Evolutionary conservation across 306 rosid genomes (phyloP).

Genomic region (Inga laurina): DNA sequence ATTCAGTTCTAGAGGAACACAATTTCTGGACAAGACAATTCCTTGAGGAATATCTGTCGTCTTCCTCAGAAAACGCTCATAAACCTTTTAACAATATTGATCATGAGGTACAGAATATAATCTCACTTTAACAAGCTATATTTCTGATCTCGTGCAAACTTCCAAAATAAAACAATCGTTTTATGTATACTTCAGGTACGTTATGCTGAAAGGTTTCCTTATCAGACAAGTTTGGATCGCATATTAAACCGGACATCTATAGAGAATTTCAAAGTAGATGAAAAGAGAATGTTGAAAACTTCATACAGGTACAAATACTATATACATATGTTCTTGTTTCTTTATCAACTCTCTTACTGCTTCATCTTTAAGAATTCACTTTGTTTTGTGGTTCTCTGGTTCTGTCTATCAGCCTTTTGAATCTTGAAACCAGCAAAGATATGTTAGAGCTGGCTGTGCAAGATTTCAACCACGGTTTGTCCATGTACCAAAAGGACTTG

Average conservation of each 20-base stretch:
- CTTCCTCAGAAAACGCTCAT: not conserved
- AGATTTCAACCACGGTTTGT: not conserved
- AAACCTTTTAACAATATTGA: not conserved
- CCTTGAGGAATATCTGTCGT: constrained; percentile 29
- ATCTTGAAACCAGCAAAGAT: not conserved
- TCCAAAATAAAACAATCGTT: too few relatives aligned
- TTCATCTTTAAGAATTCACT: not conserved
- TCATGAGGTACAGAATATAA: not conserved
- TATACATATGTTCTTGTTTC: not conserved
- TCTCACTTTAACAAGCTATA: not conserved
- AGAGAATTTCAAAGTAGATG: not conserved
- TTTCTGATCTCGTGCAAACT: not conserved
- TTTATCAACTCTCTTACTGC: not conserved
- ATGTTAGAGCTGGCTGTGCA: not conserved
- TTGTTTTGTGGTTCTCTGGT: not conserved
- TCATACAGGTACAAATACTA: not conserved
- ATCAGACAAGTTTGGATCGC: not conserved
- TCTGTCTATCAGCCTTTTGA: not conserved
- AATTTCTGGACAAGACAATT: constrained; percentile 30
- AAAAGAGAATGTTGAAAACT: not conserved
- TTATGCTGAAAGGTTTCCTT: not conserved
- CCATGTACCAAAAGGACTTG: not conserved
- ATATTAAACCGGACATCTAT: not conserved
- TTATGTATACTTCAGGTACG: not conserved
- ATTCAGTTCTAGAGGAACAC: constrained; percentile 41